Evolutionary conservation across 148 eudicot species (phyloP).

Genomic region (Polygonum aviculare): DNA sequence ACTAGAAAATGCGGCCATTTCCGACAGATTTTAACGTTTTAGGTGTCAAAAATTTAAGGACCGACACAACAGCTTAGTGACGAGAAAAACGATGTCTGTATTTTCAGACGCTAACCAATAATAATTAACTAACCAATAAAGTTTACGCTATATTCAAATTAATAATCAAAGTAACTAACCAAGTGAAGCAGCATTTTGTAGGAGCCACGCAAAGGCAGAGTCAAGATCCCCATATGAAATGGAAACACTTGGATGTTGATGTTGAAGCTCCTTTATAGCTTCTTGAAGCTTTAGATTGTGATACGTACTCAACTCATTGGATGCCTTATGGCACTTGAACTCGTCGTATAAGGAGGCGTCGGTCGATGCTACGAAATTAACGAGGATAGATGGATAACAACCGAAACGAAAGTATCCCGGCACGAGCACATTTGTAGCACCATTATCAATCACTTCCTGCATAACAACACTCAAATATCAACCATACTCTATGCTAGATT

Average conservation of each 20-base stretch:
- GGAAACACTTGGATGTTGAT: neutral
- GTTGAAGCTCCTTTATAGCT: slow-evolving; percentile 8
- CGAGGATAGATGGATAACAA: slow-evolving; percentile 6
- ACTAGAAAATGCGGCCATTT: no score
- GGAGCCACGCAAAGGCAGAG: slow-evolving; percentile 13
- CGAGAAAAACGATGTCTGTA: no score
- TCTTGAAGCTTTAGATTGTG: slow-evolving; percentile 8
- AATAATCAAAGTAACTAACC: slow-evolving; percentile 3
- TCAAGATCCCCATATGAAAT: slow-evolving; percentile 10
- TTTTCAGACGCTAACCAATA: no score
- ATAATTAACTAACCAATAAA: no score
- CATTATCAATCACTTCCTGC: slow-evolving; percentile 8
- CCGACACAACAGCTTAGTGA: no score
- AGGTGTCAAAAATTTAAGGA: no score
- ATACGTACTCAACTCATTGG: slow-evolving; percentile 8
- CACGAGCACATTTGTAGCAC: slow-evolving; percentile 15
- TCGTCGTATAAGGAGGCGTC: slow-evolving; percentile 10
- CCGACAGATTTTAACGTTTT: no score
- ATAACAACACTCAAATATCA: neutral
- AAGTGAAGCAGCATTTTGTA: slow-evolving; percentile 10
- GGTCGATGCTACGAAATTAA: neutral
- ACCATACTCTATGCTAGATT: no score
- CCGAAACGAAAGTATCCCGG: slow-evolving; percentile 18
- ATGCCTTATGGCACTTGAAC: neutral
- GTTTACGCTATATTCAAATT: no score